Conservation (phyloP, 1,284 basidiomycete genomes). For the Sphaerobolus stellatus region DNA sequence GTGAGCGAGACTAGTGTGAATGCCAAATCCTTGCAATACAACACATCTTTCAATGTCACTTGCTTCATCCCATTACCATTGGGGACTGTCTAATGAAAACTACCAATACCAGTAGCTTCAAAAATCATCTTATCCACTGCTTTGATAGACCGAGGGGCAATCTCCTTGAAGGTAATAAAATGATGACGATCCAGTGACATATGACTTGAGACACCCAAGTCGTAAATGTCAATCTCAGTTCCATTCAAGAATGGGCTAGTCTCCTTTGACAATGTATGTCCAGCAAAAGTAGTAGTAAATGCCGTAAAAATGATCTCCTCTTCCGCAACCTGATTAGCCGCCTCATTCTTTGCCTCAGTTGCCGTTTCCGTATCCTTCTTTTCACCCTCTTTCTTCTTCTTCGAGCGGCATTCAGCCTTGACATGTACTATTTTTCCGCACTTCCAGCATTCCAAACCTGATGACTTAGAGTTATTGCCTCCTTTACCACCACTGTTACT, state of each 20-base stretch:
- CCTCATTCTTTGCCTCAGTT: not conserved
- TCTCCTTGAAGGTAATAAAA: conserved; percentile 1
- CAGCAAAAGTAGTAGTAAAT: not conserved
- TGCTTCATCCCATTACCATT: not conserved
- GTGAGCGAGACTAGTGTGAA: not conserved
- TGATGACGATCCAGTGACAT: not conserved
- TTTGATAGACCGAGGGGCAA: not conserved
- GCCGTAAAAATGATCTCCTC: not conserved
- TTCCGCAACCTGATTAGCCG: not conserved
- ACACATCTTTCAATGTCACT: not conserved
- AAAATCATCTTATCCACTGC: not conserved
- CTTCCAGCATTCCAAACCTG: not conserved
- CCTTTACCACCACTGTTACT: too few species aligned
- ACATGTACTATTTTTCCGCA: not conserved
- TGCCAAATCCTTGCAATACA: not conserved
- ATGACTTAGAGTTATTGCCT: not conserved
- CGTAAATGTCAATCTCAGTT: not conserved
- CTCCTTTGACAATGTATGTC: not conserved
- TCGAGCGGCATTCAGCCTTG: not conserved
- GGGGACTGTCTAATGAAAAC: not conserved
- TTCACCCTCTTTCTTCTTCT: not conserved
- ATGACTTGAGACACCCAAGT: not conserved
- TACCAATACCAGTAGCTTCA: not conserved
- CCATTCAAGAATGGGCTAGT: not conserved
- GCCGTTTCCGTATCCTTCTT: too few species aligned